Evolutionary conservation across 1,139 yeast species (phyloP), one percentile per base, ranked within the genome.

Genomic region (Debaryomyces coudertii): DNA sequence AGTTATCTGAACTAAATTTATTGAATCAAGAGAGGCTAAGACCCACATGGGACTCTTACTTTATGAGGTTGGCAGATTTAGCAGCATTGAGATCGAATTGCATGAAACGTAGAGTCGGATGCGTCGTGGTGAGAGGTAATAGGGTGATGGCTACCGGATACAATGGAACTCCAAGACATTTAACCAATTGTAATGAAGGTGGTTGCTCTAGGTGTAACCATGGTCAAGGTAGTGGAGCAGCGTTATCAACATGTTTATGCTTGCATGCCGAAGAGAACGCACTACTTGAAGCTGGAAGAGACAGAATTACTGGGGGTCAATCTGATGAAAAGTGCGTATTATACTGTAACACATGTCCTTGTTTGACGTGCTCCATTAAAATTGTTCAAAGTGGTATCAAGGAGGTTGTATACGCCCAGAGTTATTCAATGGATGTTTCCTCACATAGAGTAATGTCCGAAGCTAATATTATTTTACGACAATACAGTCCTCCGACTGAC

Each of bases 211-310:
- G 99, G 37, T 93, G 99, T 64, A 90, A 90, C 57, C 68, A 73
- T 43, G 80, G 81, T 0, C 78, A 84, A 11, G 95, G 96, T 1
- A 73, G 80, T 28, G 85, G 84, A 1, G 70, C 76, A 3, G 68
- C 64, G 1, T 70, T 93, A 38, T 79, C 87, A 1, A 90, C 97
- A 0, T 93, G 99, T 65, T 69, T 93, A 44, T 93, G 99, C 65
- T 69, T 93, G 34, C 99, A 93, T 64, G 99, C 99, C 0, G 99
- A 93, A 62, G 99, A 93, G 58, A 93, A 95, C 64, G 99, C 99
- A 0, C 71, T 93, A 36, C 68, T 95, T 44, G 99, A 93, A 63
- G 89, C 97, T 9, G 99, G 99, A 1, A 76, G 97, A 52, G 96
- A 88, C 53, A 73, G 99, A 48, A 80, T 90, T 15, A 53, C 62